Percentiles rank a stretch among this genome's conserved stretches.
These are phyloP conservation scores for Acanthamoeba triangularis DNA, from an alignment of 208 protist species.

Conservation along the genomic window DNA sequence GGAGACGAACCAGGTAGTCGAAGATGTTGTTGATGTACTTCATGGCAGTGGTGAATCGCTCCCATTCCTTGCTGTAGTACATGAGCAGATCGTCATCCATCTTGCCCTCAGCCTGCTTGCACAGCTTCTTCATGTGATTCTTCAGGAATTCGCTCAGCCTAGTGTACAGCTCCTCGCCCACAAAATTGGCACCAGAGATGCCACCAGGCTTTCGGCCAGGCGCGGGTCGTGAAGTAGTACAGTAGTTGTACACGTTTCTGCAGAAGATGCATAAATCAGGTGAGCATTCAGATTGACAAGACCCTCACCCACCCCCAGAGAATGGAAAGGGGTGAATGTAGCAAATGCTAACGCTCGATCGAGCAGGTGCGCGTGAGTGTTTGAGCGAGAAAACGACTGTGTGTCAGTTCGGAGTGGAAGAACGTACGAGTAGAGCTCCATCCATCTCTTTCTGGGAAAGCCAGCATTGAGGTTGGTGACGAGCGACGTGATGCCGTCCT, in stretches of 20 bases:
- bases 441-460: slow-evolving; percentile 83
- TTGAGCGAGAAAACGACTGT: not conserved
- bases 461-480: slow-evolving; percentile 82
- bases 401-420: not conserved
- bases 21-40: slow-evolving; percentile 88
- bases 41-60: slow-evolving; percentile 84
- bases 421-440: slow-evolving; percentile 85
- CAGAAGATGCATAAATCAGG: not conserved
- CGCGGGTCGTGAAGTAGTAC: slow-evolving; percentile 84
- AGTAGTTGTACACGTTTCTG: slow-evolving; percentile 88
- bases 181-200: slow-evolving; percentile 86
- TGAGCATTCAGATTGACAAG: not conserved
- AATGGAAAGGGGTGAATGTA: not conserved
- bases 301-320: not conserved
- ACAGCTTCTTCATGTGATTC: slow-evolving; percentile 84
- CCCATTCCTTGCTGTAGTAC: slow-evolving; percentile 87
- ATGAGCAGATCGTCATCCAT: slow-evolving; percentile 79
- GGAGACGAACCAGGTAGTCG: slow-evolving; percentile 79
- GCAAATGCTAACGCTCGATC: too few species aligned
- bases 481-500: slow-evolving; percentile 82
- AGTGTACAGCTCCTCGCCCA: slow-evolving; percentile 86
- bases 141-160: slow-evolving; percentile 83
- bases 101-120: slow-evolving; percentile 78
- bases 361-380: too few species aligned
- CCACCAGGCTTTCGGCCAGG: slow-evolving; percentile 28